Conservation (phyloP, 1,284 basidiomycete genomes). For the Stereum hirsutum region DNA sequence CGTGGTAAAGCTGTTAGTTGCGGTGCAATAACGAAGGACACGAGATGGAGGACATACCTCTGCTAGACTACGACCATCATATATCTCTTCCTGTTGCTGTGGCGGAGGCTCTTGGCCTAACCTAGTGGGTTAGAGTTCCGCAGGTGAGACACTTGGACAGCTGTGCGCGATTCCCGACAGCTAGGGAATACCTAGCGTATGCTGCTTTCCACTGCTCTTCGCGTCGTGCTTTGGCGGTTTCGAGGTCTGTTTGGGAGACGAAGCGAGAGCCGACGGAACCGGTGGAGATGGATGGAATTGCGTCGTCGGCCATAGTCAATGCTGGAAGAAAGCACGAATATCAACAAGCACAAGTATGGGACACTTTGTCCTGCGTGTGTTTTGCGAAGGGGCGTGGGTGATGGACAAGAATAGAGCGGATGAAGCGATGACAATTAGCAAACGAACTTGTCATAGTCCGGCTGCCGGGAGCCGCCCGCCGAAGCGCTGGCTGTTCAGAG, state of each 20-base stretch:
- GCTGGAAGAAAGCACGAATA: not conserved
- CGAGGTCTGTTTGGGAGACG: slow-evolving; percentile 73
- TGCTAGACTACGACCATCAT: slow-evolving; percentile 84
- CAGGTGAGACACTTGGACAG: slow-evolving; percentile 2
- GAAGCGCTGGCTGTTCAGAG: too few relatives aligned
- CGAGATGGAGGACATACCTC: slow-evolving; percentile 54
- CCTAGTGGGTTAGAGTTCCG: slow-evolving; percentile 25
- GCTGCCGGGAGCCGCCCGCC: too few relatives aligned
- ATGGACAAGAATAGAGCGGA: too few relatives aligned
- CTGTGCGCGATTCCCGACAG: slow-evolving; percentile 3
- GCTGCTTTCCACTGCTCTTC: slow-evolving; percentile 92
- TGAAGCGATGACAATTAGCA: too few relatives aligned
- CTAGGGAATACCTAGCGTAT: slow-evolving; percentile 62
- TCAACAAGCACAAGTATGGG: not conserved
- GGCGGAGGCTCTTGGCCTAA: slow-evolving; percentile 85
- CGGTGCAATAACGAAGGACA: slow-evolving; percentile 21
- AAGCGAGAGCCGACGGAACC: slow-evolving; percentile 69
- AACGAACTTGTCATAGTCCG: too few relatives aligned
- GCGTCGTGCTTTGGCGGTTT: slow-evolving; percentile 63
- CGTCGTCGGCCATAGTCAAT: slow-evolving; percentile 27
- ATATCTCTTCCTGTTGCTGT: slow-evolving; percentile 62
- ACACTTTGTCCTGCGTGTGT: too few relatives aligned
- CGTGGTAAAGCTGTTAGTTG: slow-evolving; percentile 8
- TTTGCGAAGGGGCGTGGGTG: too few relatives aligned
- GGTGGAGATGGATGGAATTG: slow-evolving; percentile 55